These are phyloP conservation scores for Nothopassalora personata DNA, from an alignment of 2,329 filamentous ascomycete genomes.

Conservation along the genomic window DNA sequence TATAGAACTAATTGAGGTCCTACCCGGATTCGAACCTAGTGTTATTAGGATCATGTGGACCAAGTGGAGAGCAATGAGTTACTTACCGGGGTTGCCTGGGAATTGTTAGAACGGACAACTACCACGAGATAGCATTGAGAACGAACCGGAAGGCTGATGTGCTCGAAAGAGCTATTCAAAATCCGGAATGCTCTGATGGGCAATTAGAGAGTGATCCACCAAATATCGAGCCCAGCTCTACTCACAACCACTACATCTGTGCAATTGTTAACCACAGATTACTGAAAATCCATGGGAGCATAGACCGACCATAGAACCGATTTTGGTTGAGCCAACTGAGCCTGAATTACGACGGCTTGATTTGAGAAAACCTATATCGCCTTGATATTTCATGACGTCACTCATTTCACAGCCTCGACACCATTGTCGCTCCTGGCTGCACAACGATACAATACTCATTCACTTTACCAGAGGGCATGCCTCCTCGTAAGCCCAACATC, in stretches of 20 bases:
- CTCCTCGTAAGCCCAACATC: not conserved
- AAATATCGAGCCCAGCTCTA: too few relatives aligned
- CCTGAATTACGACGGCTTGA: too few relatives aligned
- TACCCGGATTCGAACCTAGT: not conserved
- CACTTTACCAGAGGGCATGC: not conserved
- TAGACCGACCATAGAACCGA: not conserved
- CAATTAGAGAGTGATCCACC: too few relatives aligned
- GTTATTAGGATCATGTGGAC: not conserved
- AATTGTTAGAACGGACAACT: not conserved
- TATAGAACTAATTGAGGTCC: not conserved
- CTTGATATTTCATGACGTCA: not conserved
- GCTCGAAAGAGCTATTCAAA: not conserved
- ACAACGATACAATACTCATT: not conserved
- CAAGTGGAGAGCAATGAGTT: not conserved
- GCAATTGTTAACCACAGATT: too few relatives aligned
- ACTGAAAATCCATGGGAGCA: too few relatives aligned
- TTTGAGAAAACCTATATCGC: too few relatives aligned
- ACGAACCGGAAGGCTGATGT: not conserved
- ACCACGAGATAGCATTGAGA: too few relatives aligned
- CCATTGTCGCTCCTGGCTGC: not conserved
- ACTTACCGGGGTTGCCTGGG: too few relatives aligned
- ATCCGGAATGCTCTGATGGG: not conserved
- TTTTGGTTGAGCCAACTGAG: not conserved
- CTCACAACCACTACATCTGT: not conserved
- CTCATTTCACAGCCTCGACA: not conserved